Base-by-base conservation (phyloP, 2,329 filamentous ascomycete species). In the Xylariaceae sp. region DNA sequence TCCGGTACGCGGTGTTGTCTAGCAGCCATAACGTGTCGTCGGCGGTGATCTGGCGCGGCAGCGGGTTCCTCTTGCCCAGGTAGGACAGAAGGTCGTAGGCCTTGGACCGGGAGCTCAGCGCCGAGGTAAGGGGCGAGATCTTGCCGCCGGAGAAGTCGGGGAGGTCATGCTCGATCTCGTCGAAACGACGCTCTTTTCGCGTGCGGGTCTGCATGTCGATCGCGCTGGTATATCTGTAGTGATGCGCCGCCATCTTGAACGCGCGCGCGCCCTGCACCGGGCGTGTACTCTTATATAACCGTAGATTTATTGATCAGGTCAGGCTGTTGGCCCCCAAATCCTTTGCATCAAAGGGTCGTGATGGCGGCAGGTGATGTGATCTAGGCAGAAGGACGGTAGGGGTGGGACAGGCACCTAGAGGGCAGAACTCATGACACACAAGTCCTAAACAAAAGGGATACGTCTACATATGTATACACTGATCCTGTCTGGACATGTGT, bases 11-110 rank as follows among this genome's bases (percentile, higher is more conserved):
- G 3, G 87, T 91, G 57, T 93, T 95, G 68, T 97, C 89, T 36
- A 96, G 72, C 7, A 96, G 70, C 91, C 91, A 96, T 31, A 96
- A 81, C 12, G 78, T 80, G 61, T 95, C 85, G 30, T 78, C 66
- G 13, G 73, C 70, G 41, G 80, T 75, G 35, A 88, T 76, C 26
- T 72, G 67, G 34, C 74, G 74, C 1, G 76, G 72, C 11, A 83
- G 66, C 1, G 83, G 82, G 55, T 81, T 84, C 42, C 60, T 60
- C 37, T 63, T 60, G 17, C 73, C 72, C 1, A 82, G 62, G 41
- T 73, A 71, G 2, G 73, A 74, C 19, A 81, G 58, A 35, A 76
- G 40, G 26, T 67, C 59, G 26, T 62, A 50, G n/a, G 64, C 19
- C 24, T 53, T 61, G 39, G 57, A 53, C 15, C 50, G 54, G 8